A percentile compares a stretch with the other conserved stretches of the same genome.
Evolutionary conservation across 163 green algal genomes (phyloP).

Genomic region (Chlorella variabilis): DNA sequence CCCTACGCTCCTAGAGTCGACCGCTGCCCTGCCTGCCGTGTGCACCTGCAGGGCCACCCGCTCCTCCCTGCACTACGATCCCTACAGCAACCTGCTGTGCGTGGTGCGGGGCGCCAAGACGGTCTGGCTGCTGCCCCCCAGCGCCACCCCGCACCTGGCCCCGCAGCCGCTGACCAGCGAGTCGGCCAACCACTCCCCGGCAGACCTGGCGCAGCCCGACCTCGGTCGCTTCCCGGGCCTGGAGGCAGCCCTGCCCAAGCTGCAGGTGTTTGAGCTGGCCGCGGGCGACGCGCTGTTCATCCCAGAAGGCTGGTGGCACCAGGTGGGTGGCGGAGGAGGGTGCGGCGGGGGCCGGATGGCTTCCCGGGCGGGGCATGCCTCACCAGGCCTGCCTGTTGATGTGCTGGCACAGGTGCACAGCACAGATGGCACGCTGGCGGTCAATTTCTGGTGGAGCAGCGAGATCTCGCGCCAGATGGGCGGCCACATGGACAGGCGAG

Average conservation of each 20-base stretch:
- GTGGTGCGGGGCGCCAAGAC: slow-evolving; percentile 69
- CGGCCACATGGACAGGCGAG: slow-evolving; percentile 27
- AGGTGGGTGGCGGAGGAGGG: slow-evolving; percentile 45
- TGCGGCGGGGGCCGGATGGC: background rate
- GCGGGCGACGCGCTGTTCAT: slow-evolving; percentile 84
- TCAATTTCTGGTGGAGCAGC: slow-evolving; percentile 82
- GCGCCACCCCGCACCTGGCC: slow-evolving; percentile 47
- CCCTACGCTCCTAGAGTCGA: too few species aligned
- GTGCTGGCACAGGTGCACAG: slow-evolving; percentile 56
- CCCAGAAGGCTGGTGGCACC: slow-evolving; percentile 89
- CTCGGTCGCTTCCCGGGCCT: slow-evolving; percentile 53
- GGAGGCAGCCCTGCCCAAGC: slow-evolving; percentile 3
- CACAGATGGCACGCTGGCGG: slow-evolving; percentile 60
- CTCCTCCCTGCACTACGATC: slow-evolving; percentile 74
- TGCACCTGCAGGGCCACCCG: slow-evolving; percentile 13
- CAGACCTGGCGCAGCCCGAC: slow-evolving; percentile 62
- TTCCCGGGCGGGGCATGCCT: background rate
- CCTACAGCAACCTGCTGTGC: slow-evolving; percentile 77
- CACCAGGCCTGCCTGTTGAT: background rate
- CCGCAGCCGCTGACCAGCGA: slow-evolving; percentile 59
- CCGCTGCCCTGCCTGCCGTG: background rate
- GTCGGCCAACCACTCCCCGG: slow-evolving; percentile 63
- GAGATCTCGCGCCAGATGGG: slow-evolving; percentile 27
- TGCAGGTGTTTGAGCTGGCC: slow-evolving; percentile 34
- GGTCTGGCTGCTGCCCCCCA: slow-evolving; percentile 58